phyloP scores from a whole-genome alignment of 768 basidiomycete species.

The Pleurotus djamor region DNA sequence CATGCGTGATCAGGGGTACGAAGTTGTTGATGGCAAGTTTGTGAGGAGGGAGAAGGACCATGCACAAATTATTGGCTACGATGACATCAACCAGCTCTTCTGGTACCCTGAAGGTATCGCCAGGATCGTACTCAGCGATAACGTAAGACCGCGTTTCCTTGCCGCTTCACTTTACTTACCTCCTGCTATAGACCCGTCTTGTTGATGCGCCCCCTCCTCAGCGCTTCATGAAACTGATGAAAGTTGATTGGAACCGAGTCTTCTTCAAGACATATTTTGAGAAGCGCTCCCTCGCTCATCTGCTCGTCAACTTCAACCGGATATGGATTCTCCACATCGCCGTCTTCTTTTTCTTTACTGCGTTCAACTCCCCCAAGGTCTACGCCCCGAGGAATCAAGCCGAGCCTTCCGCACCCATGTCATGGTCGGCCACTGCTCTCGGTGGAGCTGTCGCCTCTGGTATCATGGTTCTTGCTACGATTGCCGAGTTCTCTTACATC shows the following conservation, averaged over 20 bases:
- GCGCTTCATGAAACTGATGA: slow-evolving; percentile 89
- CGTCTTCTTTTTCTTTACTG: slow-evolving; percentile 95
- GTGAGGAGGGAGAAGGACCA: slow-evolving; percentile 94
- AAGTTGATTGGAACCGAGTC: slow-evolving; percentile 90
- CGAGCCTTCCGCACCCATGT: slow-evolving; percentile 82
- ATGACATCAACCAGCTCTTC: slow-evolving; percentile 99
- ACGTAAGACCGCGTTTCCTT: slow-evolving; percentile 46
- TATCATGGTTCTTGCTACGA: slow-evolving; percentile 93
- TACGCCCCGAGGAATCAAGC: slow-evolving; percentile 73
- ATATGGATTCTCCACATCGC: slow-evolving; percentile 97
- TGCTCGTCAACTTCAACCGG: slow-evolving; percentile 98
- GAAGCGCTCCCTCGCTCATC: slow-evolving; percentile 89
- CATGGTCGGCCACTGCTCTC: slow-evolving; percentile 93
- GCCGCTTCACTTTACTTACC: slow-evolving; percentile 5
- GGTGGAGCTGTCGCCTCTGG: slow-evolving; percentile 91
- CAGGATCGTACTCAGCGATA: slow-evolving; percentile 86
- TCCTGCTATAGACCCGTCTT: slow-evolving; percentile 67
- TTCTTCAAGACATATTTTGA: slow-evolving; percentile 99
- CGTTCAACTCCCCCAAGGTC: slow-evolving; percentile 94
- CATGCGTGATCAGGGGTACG: slow-evolving; percentile 97
- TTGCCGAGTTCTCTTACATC: slow-evolving; percentile 95
- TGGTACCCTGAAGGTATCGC: slow-evolving; percentile 99
- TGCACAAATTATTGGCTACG: slow-evolving; percentile 96
- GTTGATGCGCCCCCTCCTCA: slow-evolving; percentile 91
- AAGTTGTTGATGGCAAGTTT: slow-evolving; percentile 93